Percentiles rank a stretch among this genome's conserved stretches.
Evolutionary conservation across 495 filamentous ascomycete genomes (phyloP).

Genomic region (Hypomontagnella monticulosa): DNA sequence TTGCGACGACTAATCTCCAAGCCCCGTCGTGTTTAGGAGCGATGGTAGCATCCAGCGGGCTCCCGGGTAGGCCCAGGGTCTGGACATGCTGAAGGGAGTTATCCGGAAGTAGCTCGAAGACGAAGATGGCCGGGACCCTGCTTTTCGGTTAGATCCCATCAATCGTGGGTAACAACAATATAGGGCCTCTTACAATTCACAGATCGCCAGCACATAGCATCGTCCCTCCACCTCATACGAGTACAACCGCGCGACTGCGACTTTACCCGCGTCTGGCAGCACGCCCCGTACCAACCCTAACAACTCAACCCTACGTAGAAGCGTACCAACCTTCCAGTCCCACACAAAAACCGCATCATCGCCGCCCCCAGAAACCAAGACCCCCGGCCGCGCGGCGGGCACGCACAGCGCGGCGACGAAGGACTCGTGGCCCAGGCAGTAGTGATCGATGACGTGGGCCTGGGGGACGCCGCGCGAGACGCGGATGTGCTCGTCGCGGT

Average conservation of each 20-base stretch:
- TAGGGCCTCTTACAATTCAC: constrained; percentile 69
- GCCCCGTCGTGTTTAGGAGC: constrained; percentile 32
- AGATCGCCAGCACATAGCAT: constrained; percentile 65
- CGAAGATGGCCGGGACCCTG: constrained; percentile 70
- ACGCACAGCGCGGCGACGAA: constrained; percentile 82
- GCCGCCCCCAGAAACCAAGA: constrained; percentile 87
- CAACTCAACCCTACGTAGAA: constrained; percentile 65
- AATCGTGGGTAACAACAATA: not conserved
- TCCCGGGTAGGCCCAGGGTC: constrained; percentile 64
- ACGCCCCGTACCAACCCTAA: constrained; percentile 50
- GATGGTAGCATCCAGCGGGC: constrained; percentile 66
- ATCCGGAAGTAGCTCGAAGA: constrained; percentile 59
- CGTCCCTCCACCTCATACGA: constrained; percentile 36
- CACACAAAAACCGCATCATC: constrained; percentile 81
- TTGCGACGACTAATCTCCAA: constrained; percentile 60
- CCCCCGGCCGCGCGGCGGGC: constrained; percentile 59
- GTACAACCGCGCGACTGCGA: constrained; percentile 63
- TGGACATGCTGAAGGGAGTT: constrained; percentile 56
- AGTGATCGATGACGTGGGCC: constrained; percentile 86
- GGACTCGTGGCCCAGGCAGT: constrained; percentile 84
- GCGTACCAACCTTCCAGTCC: constrained; percentile 73
- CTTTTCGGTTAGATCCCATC: constrained; percentile 39
- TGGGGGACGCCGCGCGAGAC: constrained; percentile 86
- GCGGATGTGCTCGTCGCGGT: constrained; percentile 97
- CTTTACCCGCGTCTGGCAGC: constrained; percentile 46